Percentiles rank a stretch among this genome's conserved stretches.
Conservation (phyloP, 1,284 basidiomycete species). For the Boletus albobrunnescens region DNA sequence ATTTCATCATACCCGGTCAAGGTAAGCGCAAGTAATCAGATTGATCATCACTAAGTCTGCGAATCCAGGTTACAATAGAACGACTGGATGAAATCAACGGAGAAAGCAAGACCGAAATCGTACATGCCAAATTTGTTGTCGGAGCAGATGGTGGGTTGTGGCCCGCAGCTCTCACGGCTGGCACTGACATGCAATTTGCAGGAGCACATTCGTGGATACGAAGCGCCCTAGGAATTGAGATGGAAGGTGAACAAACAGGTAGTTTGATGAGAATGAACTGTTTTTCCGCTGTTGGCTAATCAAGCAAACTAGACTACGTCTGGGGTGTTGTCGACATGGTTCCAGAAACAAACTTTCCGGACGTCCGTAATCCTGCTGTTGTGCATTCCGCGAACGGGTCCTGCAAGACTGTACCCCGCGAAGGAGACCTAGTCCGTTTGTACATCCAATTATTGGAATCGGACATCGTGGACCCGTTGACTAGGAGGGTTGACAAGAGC, state of each 20-base stretch:
- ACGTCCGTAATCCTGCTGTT: constrained; percentile 65
- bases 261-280: neutral
- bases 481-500: constrained; percentile 57
- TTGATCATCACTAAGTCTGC: no score
- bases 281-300: neutral
- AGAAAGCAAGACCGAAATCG: constrained; percentile 15
- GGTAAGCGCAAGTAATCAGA: constrained; percentile 35
- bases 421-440: constrained; percentile 65
- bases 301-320: constrained; percentile 48
- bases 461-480: constrained; percentile 43
- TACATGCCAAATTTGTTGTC: constrained; percentile 55
- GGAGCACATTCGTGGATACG: constrained; percentile 80
- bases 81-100: constrained; percentile 32
- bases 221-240: constrained; percentile 1
- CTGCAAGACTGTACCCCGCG: constrained; percentile 70
- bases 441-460: constrained; percentile 67
- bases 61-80: constrained; percentile 42
- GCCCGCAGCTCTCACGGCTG: no score
- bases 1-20: constrained; percentile 50
- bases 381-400: constrained; percentile 60
- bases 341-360: constrained; percentile 77
- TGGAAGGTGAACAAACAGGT: constrained; percentile 10
- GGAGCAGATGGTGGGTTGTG: constrained; percentile 52
- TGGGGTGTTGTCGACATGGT: constrained; percentile 78
- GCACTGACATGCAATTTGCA: constrained; percentile 16